Base-by-base conservation (phyloP, 495 filamentous ascomycete species). In the Podospora pseudopauciseta region DNA sequence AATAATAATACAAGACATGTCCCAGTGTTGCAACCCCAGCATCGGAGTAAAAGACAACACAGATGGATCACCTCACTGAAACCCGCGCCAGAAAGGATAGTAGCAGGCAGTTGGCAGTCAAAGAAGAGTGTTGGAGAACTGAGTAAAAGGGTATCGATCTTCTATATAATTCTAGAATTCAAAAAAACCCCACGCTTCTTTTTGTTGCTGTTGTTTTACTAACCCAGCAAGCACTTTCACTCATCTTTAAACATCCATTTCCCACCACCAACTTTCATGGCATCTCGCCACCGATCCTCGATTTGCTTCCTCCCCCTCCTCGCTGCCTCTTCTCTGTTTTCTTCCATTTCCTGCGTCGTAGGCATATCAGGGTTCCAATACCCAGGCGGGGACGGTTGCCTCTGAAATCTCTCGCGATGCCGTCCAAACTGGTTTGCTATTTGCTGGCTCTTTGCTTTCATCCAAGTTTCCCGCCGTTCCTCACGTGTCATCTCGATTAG, bases 311-410 rank as follows among this genome's bases (percentile, higher is more conserved):
- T 81, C 75, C 88, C 88, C 68, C 86, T 74, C 70, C 78, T 80
- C 55, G 80, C 77, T 6, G 89, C 90, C 72, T 87, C 86, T 73
- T 84, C 81, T 60, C 84, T 86, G 68, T 92, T 86, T 66, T 81
- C 75, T 72, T 83, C 81, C 15, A 87, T 73, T 76, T 96, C 92
- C 75, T 96, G 94, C 6, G 94, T 97, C 56, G 76, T 85, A 13
- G 94, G 94, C 78, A 97, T 93, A 67, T 94, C 94, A 28, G 88
- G 84, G 68, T 92, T 84, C 95, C 95, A 99, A 73, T 90, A 97
- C 1, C 93, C 93, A 18, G 92, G 91, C 3, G 95, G 94, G 15
- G 90, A 91, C 39, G 78, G 80, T 27, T 83, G 78, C 30, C 93
- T 85, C 67, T 87, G 86, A 75, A 90, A 93, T 34, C 86, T 84